Evolutionary conservation across 495 filamentous ascomycete genomes (phyloP).

Genomic region (Neurospora sp.): DNA sequence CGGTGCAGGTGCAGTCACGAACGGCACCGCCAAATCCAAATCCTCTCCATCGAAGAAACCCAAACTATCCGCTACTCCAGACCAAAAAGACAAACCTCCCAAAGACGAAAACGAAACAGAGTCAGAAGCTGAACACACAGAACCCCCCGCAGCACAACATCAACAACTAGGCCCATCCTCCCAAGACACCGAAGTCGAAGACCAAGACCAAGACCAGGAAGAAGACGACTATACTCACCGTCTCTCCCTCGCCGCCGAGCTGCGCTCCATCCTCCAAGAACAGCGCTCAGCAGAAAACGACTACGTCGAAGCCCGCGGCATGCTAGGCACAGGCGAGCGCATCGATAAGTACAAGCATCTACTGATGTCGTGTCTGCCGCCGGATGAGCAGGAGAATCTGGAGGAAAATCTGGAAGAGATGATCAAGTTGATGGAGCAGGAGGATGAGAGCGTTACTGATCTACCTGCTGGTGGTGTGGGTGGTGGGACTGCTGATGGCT

Average conservation of each 20-base stretch:
- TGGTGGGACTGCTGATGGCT: background rate
- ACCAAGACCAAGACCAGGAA: background rate
- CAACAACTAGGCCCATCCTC: background rate
- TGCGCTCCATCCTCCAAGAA: slow-evolving; percentile 24
- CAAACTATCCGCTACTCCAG: background rate
- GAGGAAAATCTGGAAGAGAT: slow-evolving; percentile 38
- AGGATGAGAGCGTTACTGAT: slow-evolving; percentile 11
- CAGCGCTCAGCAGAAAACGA: slow-evolving; percentile 33
- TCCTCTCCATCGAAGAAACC: background rate
- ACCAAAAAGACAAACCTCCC: background rate
- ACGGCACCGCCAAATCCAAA: slow-evolving; percentile 11
- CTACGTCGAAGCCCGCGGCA: slow-evolving; percentile 37
- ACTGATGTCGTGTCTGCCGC: slow-evolving; percentile 34
- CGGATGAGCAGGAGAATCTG: slow-evolving; percentile 35
- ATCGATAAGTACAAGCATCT: slow-evolving; percentile 41
- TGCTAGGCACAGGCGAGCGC: slow-evolving; percentile 35
- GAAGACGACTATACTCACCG: slow-evolving; percentile 27
- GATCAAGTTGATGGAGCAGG: slow-evolving; percentile 44
- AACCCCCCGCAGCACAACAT: background rate
- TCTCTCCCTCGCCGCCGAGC: slow-evolving; percentile 29
- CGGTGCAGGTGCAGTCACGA: slow-evolving; percentile 8
- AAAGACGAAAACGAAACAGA: background rate
- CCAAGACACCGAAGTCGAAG: background rate
- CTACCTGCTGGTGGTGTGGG: background rate
- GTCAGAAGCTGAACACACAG: background rate